Evolutionary conservation across 176 grass and related monocot species (phyloP).

Genomic region (Eragrostis curvula): DNA sequence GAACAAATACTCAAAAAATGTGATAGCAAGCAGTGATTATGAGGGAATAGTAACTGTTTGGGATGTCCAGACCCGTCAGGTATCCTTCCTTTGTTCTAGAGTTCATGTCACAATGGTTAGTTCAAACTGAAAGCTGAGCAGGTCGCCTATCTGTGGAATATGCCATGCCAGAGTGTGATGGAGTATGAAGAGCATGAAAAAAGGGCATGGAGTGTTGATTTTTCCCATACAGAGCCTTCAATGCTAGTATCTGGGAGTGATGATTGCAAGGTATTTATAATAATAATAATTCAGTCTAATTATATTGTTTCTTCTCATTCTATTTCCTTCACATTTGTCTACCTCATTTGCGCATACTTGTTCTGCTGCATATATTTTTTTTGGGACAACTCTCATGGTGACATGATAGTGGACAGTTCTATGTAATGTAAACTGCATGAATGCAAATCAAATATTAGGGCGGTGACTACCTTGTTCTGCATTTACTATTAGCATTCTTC

Average conservation of each 20-base stretch:
- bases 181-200: conserved; percentile 99
- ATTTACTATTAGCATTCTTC: background rate
- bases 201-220: conserved; percentile 99
- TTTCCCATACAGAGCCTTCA: conserved; percentile 87
- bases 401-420: background rate
- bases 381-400: background rate
- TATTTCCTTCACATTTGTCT: background rate
- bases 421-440: background rate
- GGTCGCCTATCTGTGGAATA: conserved; percentile 31
- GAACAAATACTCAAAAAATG: conserved; percentile 99
- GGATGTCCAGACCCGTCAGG: conserved; percentile 96
- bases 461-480: background rate
- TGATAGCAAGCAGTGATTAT: conserved; percentile 99
- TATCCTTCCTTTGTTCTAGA: conserved; percentile 39
- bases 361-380: background rate
- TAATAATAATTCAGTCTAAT: background rate
- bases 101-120: conserved; percentile 13
- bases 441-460: background rate
- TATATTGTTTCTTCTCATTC: background rate
- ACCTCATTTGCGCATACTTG: background rate
- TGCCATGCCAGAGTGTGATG: conserved; percentile 85
- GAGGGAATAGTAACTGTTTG: conserved; percentile 99
- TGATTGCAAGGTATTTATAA: conserved; percentile 93
- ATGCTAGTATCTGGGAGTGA: conserved; percentile 99
- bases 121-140: conserved; percentile 20